A percentile compares a stretch with the other conserved stretches of the same genome.
These are phyloP conservation scores for Boletus sp. DNA, from an alignment of 768 basidiomycete species.

Conservation along the genomic window DNA sequence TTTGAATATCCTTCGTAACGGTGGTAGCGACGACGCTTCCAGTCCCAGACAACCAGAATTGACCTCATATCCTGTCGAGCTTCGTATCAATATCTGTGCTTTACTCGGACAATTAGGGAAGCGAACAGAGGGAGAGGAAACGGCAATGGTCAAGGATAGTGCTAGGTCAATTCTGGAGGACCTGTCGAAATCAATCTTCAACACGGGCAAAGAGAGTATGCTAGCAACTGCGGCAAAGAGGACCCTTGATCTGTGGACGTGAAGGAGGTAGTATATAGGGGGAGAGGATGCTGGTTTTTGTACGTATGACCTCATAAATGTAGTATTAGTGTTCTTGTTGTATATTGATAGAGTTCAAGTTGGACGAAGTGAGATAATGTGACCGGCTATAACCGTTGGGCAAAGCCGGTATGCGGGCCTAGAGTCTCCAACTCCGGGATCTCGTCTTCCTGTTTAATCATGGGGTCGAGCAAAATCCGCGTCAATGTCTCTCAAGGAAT, in stretches of 20 bases:
- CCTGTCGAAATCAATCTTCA: constrained; percentile 36
- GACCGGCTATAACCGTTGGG: constrained; percentile 13
- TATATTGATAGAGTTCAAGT: not conserved
- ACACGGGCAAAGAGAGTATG: constrained; percentile 36
- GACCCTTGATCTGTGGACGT: constrained; percentile 42
- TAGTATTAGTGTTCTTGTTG: constrained; percentile 1
- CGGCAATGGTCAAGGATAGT: constrained; percentile 50
- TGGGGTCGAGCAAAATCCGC: constrained; percentile 41
- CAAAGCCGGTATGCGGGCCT: not conserved
- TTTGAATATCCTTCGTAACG: constrained; percentile 56
- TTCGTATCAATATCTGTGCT: constrained; percentile 74
- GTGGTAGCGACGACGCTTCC: constrained; percentile 28
- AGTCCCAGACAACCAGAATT: constrained; percentile 38
- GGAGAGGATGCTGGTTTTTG: not conserved
- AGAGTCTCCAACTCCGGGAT: too few relatives aligned
- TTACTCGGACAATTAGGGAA: constrained; percentile 64
- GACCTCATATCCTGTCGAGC: constrained; percentile 65
- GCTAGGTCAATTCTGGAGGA: constrained; percentile 52
- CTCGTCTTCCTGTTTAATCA: constrained; percentile 11
- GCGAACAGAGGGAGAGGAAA: constrained; percentile 47
- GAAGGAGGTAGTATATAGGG: not conserved
- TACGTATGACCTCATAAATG: not conserved
- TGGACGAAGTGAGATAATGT: not conserved
- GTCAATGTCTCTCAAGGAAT: constrained; percentile 55
- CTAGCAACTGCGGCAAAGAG: constrained; percentile 40